Conservation (phyloP, 2,329 filamentous ascomycete species). For the Colletotrichum lini region DNA sequence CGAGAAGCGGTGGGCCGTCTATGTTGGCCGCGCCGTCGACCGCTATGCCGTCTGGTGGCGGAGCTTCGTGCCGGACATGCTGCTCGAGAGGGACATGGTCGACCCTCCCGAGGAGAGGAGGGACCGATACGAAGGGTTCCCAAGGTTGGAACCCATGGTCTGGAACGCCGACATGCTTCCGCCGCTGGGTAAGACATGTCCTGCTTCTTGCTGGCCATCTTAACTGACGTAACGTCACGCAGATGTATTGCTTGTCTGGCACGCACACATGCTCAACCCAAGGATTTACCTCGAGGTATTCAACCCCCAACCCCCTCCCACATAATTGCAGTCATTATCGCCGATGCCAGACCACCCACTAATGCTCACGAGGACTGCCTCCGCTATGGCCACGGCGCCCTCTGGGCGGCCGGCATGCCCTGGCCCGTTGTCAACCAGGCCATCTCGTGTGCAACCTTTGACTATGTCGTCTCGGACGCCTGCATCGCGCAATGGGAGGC, state of each 20-base stretch:
- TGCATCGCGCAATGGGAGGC: conserved; percentile 61
- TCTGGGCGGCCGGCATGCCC: conserved; percentile 73
- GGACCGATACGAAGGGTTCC: conserved; percentile 49
- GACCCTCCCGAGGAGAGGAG: conserved; percentile 34
- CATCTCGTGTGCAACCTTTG: conserved; percentile 67
- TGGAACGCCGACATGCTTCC: conserved; percentile 61
- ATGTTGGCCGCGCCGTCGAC: conserved; percentile 73
- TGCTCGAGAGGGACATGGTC: conserved; percentile 49
- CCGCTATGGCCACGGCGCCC: conserved; percentile 63
- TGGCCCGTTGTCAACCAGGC: conserved; percentile 70
- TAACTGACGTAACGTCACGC: not conserved
- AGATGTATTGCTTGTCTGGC: conserved; percentile 82
- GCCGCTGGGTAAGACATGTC: conserved; percentile 61
- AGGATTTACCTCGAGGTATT: conserved; percentile 70
- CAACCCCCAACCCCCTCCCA: not conserved
- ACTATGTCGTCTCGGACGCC: conserved; percentile 61
- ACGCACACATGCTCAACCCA: conserved; percentile 79
- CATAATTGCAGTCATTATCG: not conserved
- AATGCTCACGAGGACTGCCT: conserved; percentile 65
- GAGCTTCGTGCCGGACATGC: conserved; percentile 47
- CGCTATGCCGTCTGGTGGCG: conserved; percentile 75
- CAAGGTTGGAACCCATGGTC: conserved; percentile 43
- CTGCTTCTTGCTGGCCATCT: conserved; percentile 44
- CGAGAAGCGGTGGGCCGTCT: conserved; percentile 79
- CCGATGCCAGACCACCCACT: not conserved